Percentiles rank a stretch among this genome's conserved stretches.
phyloP scores from a whole-genome alignment of 179 eudicot genomes.

The Vitellaria paradoxa region DNA sequence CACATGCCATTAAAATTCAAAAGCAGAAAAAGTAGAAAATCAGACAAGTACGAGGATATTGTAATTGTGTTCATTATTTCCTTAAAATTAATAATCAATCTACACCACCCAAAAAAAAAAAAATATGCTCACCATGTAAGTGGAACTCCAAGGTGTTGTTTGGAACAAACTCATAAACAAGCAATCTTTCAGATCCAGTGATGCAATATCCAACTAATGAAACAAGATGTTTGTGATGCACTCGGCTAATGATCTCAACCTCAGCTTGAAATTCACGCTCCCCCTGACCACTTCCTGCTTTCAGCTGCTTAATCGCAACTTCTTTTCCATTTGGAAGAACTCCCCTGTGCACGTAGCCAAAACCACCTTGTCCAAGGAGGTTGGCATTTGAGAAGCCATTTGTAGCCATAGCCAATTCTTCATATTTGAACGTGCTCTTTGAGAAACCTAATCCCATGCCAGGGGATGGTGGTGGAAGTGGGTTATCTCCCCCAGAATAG shows the following conservation, averaged over 20 bases:
- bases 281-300: conserved; percentile 89
- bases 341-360: conserved; percentile 89
- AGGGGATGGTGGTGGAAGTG: conserved; percentile 55
- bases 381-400: conserved; percentile 81
- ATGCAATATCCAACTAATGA: conserved; percentile 92
- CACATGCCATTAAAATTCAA: too few relatives aligned
- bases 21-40: too few relatives aligned
- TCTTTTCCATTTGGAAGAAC: conserved; percentile 92
- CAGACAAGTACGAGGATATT: too few relatives aligned
- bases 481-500: conserved; percentile 52
- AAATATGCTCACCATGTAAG: conserved; percentile 67
- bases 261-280: conserved; percentile 97
- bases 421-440: conserved; percentile 69
- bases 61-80: too few relatives aligned
- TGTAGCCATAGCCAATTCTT: conserved; percentile 83
- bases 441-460: conserved; percentile 58
- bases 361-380: conserved; percentile 94
- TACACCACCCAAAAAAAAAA: too few relatives aligned
- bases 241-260: conserved; percentile 94
- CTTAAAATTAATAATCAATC: too few relatives aligned
- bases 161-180: conserved; percentile 88
- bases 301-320: conserved; percentile 87
- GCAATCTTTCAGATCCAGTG: conserved; percentile 68
- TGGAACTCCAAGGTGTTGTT: conserved; percentile 92
- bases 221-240: conserved; percentile 97